These are phyloP conservation scores for Podila epicladia DNA, from an alignment of 192 early-diverging fungal species.

Conservation along the genomic window DNA sequence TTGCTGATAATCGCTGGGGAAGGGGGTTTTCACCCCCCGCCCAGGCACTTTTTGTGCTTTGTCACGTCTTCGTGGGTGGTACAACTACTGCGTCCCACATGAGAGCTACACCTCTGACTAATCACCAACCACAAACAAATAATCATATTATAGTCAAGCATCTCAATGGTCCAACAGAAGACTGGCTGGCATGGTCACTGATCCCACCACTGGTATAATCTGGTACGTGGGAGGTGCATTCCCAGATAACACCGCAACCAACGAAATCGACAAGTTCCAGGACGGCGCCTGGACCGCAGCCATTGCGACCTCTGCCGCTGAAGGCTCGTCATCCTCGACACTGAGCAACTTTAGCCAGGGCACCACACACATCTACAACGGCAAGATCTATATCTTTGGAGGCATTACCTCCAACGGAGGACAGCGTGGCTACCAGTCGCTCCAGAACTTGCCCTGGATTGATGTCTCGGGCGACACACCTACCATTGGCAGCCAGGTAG, in stretches of 20 bases:
- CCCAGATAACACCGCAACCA: conserved; percentile 15
- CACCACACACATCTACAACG: conserved; percentile 16
- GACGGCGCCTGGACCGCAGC: conserved; percentile 6
- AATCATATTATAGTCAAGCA: conserved; percentile 24
- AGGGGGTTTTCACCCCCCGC: not conserved
- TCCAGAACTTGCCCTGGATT: conserved; percentile 27
- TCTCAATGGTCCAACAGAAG: conserved; percentile 14
- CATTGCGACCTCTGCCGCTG: not conserved
- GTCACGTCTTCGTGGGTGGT: not conserved
- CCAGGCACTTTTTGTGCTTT: no score
- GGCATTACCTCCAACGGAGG: conserved; percentile 16
- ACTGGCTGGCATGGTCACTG: conserved; percentile 13
- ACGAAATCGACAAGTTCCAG: conserved; percentile 24
- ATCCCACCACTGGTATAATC: conserved; percentile 7
- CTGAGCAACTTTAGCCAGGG: conserved; percentile 14
- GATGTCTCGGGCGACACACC: not conserved
- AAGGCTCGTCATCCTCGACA: not conserved
- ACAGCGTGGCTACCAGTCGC: conserved; percentile 18
- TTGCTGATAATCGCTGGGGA: not conserved
- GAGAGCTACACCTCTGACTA: not conserved
- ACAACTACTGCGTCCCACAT: not conserved
- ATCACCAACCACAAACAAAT: not conserved
- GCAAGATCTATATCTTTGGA: conserved; percentile 38
- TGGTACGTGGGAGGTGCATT: conserved; percentile 25
- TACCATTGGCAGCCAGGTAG: no score